Base-by-base conservation (phyloP, 2,329 filamentous ascomycete species). In the Akanthomyces muscarius region DNA sequence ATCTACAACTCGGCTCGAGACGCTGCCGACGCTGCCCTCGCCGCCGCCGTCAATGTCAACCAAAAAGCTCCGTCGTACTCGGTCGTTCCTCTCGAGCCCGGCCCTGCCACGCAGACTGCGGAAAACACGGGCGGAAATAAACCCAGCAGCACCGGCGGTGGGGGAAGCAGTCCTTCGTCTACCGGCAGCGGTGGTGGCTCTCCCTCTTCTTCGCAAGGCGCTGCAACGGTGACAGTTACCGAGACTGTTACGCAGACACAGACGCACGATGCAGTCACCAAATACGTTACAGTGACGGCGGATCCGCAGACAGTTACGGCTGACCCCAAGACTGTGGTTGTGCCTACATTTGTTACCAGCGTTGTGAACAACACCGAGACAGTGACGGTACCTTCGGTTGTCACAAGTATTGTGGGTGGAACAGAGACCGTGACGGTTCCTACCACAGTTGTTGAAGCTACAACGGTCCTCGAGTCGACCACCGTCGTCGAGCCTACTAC, bases 1-100 rank as follows among this genome's bases (percentile, higher is more conserved):
- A 61, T 33, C 61, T 72, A 7, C 61, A 66, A 50, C 65, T 63
- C 50, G 4, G 42, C 53, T 16, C 54, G 61, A 2, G 61, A 52
- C 28, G 53, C 38, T 11, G 61, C 59, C 8, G 54, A 62, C 13
- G 58, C 63, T 21, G 48, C 6, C 13, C 59, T 7, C 11, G 58
- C 64, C 36, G 48, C 6, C 48, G 38, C 23, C 14, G 41, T 48
- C 21, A 38, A 55, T 14, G 51, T 48, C n/a, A 47, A 61, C 28
- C 59, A 55, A 18, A 61, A 65, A n/a, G 71, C 71, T 55, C 75
- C 75, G 2, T 69, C 69, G 25, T 78, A 78, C 55, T 76, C 74
- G 3, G 74, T 78, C 36, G 74, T 78, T 5, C 74, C 75, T 16
- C 66, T 77, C n/a, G 75, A 76, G 56, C 75, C 75, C 2, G 69